These are phyloP conservation scores for Yarrowia keelungensis DNA, from an alignment of 805 yeast species.

Conservation along the genomic window DNA sequence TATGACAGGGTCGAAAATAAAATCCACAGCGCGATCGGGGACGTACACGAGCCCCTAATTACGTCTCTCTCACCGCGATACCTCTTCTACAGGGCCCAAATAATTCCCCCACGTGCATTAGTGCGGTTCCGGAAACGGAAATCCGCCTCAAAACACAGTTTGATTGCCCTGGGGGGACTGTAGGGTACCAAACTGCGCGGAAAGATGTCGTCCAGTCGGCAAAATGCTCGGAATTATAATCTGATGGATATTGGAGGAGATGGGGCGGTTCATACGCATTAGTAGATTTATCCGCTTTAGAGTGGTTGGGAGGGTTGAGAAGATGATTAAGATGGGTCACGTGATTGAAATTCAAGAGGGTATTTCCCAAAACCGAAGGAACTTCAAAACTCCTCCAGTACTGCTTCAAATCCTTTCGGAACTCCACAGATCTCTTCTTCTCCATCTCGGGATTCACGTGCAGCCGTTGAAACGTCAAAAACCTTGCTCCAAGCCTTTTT, in stretches of 20 bases:
- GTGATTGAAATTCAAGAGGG: too few species aligned
- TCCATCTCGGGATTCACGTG: background rate
- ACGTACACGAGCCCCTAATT: background rate
- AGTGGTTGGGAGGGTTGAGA: too few species aligned
- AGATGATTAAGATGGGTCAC: too few species aligned
- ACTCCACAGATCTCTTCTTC: too few species aligned
- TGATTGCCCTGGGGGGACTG: background rate
- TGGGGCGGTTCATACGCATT: too few species aligned
- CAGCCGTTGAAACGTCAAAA: background rate
- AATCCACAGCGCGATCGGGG: background rate
- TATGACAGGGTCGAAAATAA: background rate
- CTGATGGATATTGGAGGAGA: too few species aligned
- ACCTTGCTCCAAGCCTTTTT: background rate
- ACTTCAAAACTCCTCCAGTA: too few species aligned
- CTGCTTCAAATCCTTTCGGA: too few species aligned
- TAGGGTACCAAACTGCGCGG: background rate
- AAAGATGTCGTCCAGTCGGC: background rate
- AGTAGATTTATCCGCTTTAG: too few species aligned
- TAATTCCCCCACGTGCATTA: constrained; percentile 6
- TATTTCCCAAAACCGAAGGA: too few species aligned
- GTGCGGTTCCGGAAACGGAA: background rate
- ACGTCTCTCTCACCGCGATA: background rate
- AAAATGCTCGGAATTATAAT: too few species aligned
- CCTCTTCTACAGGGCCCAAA: background rate
- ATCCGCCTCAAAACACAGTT: background rate